Evolutionary conservation across 306 rosid species (phyloP).

Genomic region (Cyclanthera cordifolia): DNA sequence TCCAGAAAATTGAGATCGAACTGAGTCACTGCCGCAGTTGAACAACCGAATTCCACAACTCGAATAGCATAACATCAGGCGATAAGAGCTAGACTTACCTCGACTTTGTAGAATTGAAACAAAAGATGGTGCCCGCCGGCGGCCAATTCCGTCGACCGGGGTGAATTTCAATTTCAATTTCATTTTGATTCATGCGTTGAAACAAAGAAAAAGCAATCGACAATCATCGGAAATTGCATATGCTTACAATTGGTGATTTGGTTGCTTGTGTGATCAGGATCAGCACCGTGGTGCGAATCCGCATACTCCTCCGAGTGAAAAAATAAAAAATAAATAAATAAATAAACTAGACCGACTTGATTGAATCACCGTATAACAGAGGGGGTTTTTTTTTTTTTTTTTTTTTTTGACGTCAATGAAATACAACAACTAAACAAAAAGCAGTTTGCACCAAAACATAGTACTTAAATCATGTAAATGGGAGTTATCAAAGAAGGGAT

Average conservation of each 20-base stretch:
- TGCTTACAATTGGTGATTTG: not conserved
- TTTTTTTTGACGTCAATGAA: no score
- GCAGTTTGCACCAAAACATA: no score
- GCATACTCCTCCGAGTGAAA: not conserved
- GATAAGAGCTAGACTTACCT: not conserved
- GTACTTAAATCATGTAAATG: no score
- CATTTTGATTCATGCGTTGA: not conserved
- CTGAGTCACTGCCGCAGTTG: constrained; percentile 39
- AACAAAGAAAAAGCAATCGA: not conserved
- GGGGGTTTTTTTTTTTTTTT: no score
- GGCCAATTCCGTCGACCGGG: not conserved
- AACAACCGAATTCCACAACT: constrained; percentile 13
- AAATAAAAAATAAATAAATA: no score
- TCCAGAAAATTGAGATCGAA: constrained; percentile 29
- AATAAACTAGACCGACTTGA: not conserved
- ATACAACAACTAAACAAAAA: no score
- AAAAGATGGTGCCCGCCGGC: not conserved
- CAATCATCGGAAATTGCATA: not conserved
- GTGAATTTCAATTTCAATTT: not conserved
- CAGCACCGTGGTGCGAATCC: not conserved
- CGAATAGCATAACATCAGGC: not conserved
- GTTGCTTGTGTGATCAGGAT: not conserved
- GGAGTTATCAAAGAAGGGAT: no score
- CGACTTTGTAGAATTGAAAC: not conserved
- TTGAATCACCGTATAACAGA: not conserved